phyloP scores from a whole-genome alignment of 768 basidiomycete species.

The Megacollybia marginata region DNA sequence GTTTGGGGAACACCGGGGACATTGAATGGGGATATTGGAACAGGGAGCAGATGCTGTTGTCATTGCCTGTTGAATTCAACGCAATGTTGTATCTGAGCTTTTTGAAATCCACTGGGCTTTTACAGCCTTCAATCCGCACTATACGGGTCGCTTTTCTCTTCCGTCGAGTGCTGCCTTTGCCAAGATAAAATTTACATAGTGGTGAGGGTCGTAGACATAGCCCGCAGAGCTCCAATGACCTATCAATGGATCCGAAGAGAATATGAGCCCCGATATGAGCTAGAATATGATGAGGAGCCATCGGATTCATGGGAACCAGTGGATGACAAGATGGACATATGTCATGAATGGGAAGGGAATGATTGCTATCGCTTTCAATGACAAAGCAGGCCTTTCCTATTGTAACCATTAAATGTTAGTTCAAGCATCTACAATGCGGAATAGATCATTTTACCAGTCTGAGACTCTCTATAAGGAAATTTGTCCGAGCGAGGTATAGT shows the following conservation, averaged over 20 bases:
- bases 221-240: neutral
- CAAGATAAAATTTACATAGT: neutral
- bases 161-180: neutral
- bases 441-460: no score
- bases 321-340: neutral
- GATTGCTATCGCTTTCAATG: neutral
- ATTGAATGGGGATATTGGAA: neutral
- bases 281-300: neutral
- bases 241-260: neutral
- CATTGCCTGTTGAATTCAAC: neutral
- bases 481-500: no score
- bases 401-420: neutral
- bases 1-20: neutral
- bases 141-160: neutral
- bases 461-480: no score
- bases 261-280: neutral
- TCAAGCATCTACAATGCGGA: no score
- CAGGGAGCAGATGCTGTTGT: neutral
- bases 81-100: neutral
- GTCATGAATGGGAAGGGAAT: neutral
- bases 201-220: neutral
- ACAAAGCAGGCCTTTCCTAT: neutral
- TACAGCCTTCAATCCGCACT: neutral
- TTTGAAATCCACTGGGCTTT: neutral
- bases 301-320: neutral